Evolutionary conservation across 2,329 filamentous ascomycete genomes (phyloP).

Genomic region (Nigrospora oryzae): DNA sequence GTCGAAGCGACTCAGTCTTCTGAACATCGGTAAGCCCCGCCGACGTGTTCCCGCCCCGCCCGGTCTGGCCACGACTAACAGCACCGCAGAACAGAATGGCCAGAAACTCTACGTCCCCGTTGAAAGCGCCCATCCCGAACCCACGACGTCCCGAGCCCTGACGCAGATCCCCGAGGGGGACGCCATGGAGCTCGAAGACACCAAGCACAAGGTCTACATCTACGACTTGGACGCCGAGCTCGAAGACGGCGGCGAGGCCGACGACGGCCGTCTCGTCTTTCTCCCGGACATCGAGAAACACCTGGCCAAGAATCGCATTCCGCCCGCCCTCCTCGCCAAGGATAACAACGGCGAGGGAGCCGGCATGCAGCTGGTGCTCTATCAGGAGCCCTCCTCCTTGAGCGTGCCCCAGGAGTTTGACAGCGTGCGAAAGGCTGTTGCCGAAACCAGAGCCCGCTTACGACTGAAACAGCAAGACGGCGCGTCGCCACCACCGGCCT

Average conservation of each 20-base stretch:
- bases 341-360: conserved; percentile 46
- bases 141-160: conserved; percentile 9
- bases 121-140: conserved; percentile 31
- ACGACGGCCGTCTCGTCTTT: conserved; percentile 61
- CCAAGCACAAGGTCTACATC: conserved; percentile 82
- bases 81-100: conserved; percentile 48
- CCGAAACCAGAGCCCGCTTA: conserved; percentile 65
- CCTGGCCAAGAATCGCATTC: conserved; percentile 58
- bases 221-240: conserved; percentile 86
- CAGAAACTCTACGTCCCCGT: conserved; percentile 59
- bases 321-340: conserved; percentile 55
- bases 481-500: conserved; percentile 6
- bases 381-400: conserved; percentile 69
- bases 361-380: conserved; percentile 72
- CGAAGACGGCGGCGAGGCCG: conserved; percentile 43
- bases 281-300: conserved; percentile 80
- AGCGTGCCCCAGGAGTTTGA: conserved; percentile 68
- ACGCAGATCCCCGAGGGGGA: conserved; percentile 34
- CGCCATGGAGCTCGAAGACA: conserved; percentile 78
- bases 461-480: conserved; percentile 47
- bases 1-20: conserved; percentile 72
- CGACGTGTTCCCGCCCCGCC: conserved; percentile 10
- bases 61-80: conserved; percentile 12
- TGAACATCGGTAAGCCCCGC: conserved; percentile 63
- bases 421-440: conserved; percentile 72